Percentiles rank a stretch among this genome's conserved stretches.
Conservation (phyloP, 1,284 basidiomycete genomes). For the Apiotrichum sp. region DNA sequence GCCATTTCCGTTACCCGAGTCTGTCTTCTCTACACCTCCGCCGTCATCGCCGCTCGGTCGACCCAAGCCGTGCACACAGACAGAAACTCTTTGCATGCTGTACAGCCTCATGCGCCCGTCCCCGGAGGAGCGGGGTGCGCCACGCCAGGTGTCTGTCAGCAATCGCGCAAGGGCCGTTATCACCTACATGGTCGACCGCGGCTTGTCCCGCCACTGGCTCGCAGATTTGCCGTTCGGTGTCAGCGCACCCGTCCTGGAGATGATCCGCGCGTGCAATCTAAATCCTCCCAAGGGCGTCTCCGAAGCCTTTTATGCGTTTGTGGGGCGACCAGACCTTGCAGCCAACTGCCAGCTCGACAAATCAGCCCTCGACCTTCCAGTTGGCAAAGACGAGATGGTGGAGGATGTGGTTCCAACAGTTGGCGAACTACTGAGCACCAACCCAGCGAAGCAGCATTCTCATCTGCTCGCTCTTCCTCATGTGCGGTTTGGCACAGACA, state of each 20-base stretch:
- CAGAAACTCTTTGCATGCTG: slow-evolving; percentile 18
- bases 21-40: slow-evolving; percentile 35
- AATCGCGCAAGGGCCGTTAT: slow-evolving; percentile 57
- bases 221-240: slow-evolving; percentile 60
- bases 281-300: slow-evolving; percentile 69
- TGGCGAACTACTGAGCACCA: slow-evolving; percentile 14
- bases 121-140: slow-evolving; percentile 19
- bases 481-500: slow-evolving; percentile 78
- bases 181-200: slow-evolving; percentile 54
- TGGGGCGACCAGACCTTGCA: slow-evolving; percentile 71
- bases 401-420: slow-evolving; percentile 16
- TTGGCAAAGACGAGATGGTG: slow-evolving; percentile 9
- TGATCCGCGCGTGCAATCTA: slow-evolving; percentile 69
- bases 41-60: slow-evolving; percentile 48
- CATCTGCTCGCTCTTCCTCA: slow-evolving; percentile 47
- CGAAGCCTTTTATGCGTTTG: slow-evolving; percentile 62
- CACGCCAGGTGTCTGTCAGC: slow-evolving; percentile 1
- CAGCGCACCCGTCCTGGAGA: slow-evolving; percentile 73
- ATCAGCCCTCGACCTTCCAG: slow-evolving; percentile 14
- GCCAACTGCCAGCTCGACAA: slow-evolving; percentile 15
- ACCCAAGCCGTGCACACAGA: slow-evolving; percentile 20
- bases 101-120: slow-evolving; percentile 43
- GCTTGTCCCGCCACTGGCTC: slow-evolving; percentile 53
- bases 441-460: slow-evolving; percentile 11
- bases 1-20: slow-evolving; percentile 27